Conservation (phyloP, 225 moss, liverwort and hornwort species). For the Pseudoscleropodium purum region DNA sequence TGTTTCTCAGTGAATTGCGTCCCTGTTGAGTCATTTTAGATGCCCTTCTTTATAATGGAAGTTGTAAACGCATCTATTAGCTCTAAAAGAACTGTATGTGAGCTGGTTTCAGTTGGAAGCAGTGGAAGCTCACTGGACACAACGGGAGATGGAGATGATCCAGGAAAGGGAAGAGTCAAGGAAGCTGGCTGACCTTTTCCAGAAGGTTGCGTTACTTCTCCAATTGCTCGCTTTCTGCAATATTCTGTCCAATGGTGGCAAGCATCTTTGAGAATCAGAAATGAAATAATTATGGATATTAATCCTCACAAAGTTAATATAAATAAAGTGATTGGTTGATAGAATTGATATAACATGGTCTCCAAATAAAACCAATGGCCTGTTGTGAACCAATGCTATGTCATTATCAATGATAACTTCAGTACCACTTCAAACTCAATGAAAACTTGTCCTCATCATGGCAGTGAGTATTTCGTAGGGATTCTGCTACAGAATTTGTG, state of each 20-base stretch:
- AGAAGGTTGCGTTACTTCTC: slow-evolving; percentile 17
- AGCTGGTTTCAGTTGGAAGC: slow-evolving; percentile 26
- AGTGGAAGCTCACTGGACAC: slow-evolving; percentile 45
- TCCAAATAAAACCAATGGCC: background rate
- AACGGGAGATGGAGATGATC: slow-evolving; percentile 32
- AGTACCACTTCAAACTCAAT: background rate
- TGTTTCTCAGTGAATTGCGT: background rate
- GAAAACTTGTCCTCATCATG: background rate
- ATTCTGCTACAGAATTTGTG: background rate
- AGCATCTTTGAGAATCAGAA: background rate
- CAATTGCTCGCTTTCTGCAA: background rate
- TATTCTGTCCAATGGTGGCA: background rate
- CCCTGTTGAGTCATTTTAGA: background rate
- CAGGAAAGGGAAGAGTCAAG: slow-evolving; percentile 34
- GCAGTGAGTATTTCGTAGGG: background rate
- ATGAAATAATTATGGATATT: background rate
- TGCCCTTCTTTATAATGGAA: background rate
- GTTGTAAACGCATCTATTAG: background rate
- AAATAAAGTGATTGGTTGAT: background rate
- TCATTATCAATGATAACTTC: background rate
- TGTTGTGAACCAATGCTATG: background rate
- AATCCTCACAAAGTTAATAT: background rate
- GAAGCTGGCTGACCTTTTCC: slow-evolving; percentile 31
- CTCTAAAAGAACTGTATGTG: background rate
- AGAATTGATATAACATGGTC: background rate